phyloP scores from a whole-genome alignment of 768 basidiomycete genomes.

The Amanita pallidorosea region DNA sequence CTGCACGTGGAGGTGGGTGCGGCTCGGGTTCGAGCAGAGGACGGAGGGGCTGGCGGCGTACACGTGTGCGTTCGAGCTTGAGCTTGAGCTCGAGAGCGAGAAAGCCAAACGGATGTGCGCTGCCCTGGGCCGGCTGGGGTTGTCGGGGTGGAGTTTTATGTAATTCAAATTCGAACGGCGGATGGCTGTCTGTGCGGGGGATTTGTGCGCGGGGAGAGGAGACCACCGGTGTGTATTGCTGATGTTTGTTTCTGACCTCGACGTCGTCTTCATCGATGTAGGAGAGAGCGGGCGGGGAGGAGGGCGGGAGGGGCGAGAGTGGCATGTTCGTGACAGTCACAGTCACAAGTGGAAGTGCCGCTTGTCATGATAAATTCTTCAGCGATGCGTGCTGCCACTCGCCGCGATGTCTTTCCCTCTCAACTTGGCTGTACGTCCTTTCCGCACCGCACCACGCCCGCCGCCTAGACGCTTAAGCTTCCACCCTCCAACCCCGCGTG shows the following conservation, averaged over 20 bases:
- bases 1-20: neutral
- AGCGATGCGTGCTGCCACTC: too few species aligned
- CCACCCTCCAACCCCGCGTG: too few species aligned
- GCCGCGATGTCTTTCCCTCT: too few species aligned
- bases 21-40: neutral
- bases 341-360: too few species aligned
- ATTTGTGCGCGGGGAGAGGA: neutral
- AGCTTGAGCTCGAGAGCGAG: constrained; percentile 41
- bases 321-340: too few species aligned
- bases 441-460: too few species aligned
- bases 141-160: neutral
- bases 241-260: neutral
- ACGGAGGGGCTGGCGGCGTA: neutral
- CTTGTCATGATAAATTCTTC: too few species aligned
- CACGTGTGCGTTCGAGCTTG: constrained; percentile 17
- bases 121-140: constrained; percentile 25
- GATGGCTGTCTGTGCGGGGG: neutral
- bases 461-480: too few species aligned
- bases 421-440: too few species aligned
- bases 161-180: neutral
- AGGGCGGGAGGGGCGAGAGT: constrained; percentile 6
- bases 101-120: constrained; percentile 33
- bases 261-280: constrained; percentile 3
- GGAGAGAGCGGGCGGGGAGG: constrained; percentile 1
- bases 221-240: neutral